phyloP scores from a whole-genome alignment of 306 rosid species.

The Fagus crenata region DNA sequence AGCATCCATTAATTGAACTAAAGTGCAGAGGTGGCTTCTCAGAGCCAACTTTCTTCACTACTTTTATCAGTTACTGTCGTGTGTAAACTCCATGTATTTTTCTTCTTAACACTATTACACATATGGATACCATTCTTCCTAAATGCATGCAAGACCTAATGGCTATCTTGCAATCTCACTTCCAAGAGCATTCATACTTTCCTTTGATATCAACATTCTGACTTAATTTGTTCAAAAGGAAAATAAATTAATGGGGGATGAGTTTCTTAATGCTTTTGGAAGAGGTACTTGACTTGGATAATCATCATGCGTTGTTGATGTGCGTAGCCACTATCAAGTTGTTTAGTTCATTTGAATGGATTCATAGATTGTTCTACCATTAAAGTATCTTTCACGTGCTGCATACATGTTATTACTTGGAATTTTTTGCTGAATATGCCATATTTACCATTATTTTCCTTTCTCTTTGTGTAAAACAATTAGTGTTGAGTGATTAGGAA shows the following conservation, averaged over 20 bases:
- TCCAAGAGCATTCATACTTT: not conserved
- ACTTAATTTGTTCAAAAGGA: not conserved
- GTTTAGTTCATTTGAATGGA: not conserved
- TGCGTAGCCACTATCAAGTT: not conserved
- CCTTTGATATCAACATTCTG: not conserved
- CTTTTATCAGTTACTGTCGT: not conserved
- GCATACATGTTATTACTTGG: not conserved
- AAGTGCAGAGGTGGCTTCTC: not conserved
- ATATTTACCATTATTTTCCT: constrained; percentile 7
- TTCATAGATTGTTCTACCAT: not conserved
- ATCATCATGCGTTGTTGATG: not conserved
- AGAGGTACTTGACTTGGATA: not conserved
- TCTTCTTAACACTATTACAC: not conserved
- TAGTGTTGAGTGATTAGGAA: not conserved
- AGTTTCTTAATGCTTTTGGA: not conserved
- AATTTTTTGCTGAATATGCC: not conserved
- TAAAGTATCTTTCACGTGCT: not conserved
- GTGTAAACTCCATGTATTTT: not conserved
- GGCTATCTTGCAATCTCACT: not conserved
- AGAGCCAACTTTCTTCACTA: not conserved
- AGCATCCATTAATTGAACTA: not conserved
- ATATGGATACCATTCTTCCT: constrained; percentile 1
- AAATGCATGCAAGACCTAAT: not conserved
- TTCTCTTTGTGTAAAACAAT: constrained; percentile 1
- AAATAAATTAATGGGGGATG: not conserved